Evolutionary conservation across 2,329 filamentous ascomycete genomes (phyloP).

Genomic region (Penicillium sp.): DNA sequence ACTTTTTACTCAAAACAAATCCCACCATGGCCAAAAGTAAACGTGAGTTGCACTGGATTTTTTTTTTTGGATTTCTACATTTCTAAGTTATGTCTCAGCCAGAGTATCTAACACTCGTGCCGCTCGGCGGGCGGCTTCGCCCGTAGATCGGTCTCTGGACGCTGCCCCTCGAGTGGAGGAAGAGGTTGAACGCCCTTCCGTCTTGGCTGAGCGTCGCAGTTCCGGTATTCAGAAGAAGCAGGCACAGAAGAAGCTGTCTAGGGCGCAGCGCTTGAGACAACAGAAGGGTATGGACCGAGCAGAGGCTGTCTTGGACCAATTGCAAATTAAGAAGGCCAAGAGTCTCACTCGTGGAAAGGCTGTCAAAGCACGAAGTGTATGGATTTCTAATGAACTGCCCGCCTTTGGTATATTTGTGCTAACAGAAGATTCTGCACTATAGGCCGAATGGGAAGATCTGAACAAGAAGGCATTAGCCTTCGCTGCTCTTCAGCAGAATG

Average conservation of each 20-base stretch:
- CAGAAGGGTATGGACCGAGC: slow-evolving; percentile 58
- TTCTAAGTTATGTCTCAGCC: slow-evolving; percentile 38
- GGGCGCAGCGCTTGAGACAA: slow-evolving; percentile 55
- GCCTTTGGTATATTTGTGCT: slow-evolving; percentile 10
- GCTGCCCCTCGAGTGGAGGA: slow-evolving; percentile 43
- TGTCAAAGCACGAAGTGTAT: slow-evolving; percentile 50
- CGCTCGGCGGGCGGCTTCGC: slow-evolving; percentile 58
- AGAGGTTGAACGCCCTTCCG: slow-evolving; percentile 42
- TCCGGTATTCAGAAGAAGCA: slow-evolving; percentile 57
- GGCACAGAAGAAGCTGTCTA: slow-evolving; percentile 48
- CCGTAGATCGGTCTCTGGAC: slow-evolving; percentile 53
- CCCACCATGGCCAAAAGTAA: slow-evolving; percentile 42
- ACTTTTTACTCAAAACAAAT: slow-evolving; percentile 16
- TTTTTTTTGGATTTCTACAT: not conserved
- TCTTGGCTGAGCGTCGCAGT: slow-evolving; percentile 51
- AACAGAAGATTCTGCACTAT: slow-evolving; percentile 8
- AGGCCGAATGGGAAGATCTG: slow-evolving; percentile 45
- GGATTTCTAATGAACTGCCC: slow-evolving; percentile 2
- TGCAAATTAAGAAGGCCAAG: slow-evolving; percentile 57
- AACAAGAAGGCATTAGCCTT: slow-evolving; percentile 36
- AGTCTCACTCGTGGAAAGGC: slow-evolving; percentile 51
- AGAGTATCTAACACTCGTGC: slow-evolving; percentile 59
- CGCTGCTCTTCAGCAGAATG: slow-evolving; percentile 49
- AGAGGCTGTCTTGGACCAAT: slow-evolving; percentile 54
- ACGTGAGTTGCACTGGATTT: slow-evolving; percentile 22